Evolutionary conservation across 2,329 filamentous ascomycete species (phyloP).

Genomic region (Acarospora socialis): DNA sequence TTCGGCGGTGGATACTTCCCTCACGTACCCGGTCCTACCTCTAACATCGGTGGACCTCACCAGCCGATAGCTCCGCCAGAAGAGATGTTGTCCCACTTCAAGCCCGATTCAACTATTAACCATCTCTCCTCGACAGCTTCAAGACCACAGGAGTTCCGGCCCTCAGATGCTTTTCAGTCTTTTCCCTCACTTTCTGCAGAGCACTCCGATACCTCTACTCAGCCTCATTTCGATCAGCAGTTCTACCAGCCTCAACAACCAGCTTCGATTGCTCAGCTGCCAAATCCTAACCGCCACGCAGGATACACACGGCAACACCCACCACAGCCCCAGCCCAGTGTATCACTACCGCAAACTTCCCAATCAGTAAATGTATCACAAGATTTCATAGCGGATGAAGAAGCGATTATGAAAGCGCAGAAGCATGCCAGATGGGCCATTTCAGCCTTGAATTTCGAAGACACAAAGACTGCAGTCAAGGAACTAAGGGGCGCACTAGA

Average conservation of each 20-base stretch:
- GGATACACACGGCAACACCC: slow-evolving; percentile 12
- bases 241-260: background rate
- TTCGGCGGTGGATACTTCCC: slow-evolving; percentile 47
- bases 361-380: slow-evolving; percentile 5
- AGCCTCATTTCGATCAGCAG: background rate
- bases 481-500: slow-evolving; percentile 66
- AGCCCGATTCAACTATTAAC: too few species aligned
- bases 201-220: background rate
- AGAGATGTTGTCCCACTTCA: too few species aligned
- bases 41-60: slow-evolving; percentile 2
- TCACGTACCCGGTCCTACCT: slow-evolving; percentile 26
- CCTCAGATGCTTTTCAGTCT: background rate
- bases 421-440: slow-evolving; percentile 97
- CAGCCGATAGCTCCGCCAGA: background rate
- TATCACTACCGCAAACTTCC: slow-evolving; percentile 9
- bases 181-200: background rate
- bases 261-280: too few species aligned
- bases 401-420: slow-evolving; percentile 64
- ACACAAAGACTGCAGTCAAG: slow-evolving; percentile 75
- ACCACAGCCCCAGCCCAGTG: slow-evolving; percentile 16
- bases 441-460: slow-evolving; percentile 91
- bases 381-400: slow-evolving; percentile 41
- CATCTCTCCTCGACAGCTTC: too few species aligned
- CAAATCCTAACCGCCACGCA: slow-evolving; percentile 6
- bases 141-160: too few species aligned